phyloP scores from a whole-genome alignment of 495 filamentous ascomycete genomes.

The Xylaria scruposa region DNA sequence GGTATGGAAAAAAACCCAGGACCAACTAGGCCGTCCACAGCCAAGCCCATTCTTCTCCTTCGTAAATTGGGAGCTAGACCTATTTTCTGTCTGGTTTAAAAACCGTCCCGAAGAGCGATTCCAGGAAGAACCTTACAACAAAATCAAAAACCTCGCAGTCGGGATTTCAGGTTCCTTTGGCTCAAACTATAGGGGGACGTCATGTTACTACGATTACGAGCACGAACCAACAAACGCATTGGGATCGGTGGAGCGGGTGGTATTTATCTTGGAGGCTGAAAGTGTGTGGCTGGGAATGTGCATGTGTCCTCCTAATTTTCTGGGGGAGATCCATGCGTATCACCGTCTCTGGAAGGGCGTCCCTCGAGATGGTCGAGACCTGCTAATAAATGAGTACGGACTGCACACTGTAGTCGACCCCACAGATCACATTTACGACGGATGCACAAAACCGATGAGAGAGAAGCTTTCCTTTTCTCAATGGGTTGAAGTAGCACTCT shows the following conservation, averaged over 20 bases:
- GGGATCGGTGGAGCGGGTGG: conserved; percentile 25
- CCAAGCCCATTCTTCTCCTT: background rate
- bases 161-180: background rate
- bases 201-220: no score
- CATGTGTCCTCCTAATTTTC: background rate
- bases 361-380: background rate
- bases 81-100: background rate
- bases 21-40: background rate
- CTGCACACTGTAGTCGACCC: background rate
- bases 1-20: background rate
- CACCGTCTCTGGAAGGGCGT: no score
- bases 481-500: background rate
- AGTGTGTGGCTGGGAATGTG: background rate
- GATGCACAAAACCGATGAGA: no score
- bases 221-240: background rate
- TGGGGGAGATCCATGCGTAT: no score
- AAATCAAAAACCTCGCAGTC: background rate
- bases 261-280: background rate
- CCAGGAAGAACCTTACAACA: background rate
- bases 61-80: conserved; percentile 1
- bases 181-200: no score
- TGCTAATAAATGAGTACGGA: background rate
- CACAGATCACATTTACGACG: background rate
- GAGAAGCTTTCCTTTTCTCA: background rate
- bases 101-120: background rate